Evolutionary conservation across 2,329 filamentous ascomycete genomes (phyloP), one percentile per base, ranked within the genome.

Genomic region (Pezicula neosporulosa): DNA sequence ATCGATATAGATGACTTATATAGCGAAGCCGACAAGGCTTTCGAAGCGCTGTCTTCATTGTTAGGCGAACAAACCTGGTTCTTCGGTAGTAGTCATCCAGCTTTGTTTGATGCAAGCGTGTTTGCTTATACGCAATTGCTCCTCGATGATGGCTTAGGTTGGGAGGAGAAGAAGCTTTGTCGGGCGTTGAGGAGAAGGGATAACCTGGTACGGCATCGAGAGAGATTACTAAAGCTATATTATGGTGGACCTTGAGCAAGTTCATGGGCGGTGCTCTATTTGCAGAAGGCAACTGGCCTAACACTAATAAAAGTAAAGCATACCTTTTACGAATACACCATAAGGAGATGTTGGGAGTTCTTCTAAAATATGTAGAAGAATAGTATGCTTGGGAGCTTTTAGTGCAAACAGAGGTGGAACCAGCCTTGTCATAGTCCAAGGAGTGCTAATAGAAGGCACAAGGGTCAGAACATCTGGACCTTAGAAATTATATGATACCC

Each of bases 111-210:
- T 70, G 92, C 93, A 6, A 84, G 83, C 49, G 82, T 97, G 2
- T 97, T 97, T 71, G 85, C 90, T 3, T 99, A 97, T 69, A 92
- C 89, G 0, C 83, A 95, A 68, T 73, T 96, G 47, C 74, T 97
- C 48, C 70, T 96, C 47, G 83, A 88, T 53, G 77, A 83, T 33
- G 63, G 62, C 2, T 63, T 64, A 41, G 58, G 58, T 57, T 92
- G 89, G 88, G 74, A 72, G 52, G 82, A 89, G 51, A 78, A 77
- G 54, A 73, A 76, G 48, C 70, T 96, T 47, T 74, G 68, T 13
- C 75, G 78, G 50, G 71, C 80, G 47, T 64, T 96, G 52, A 69
- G 67, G 47, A 72, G 72, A 52, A 79, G 83, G 60, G 72, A 74
- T 6, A 85, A 83, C 60, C 73, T 97, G 56, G 80, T 87, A 51